Evolutionary conservation across 495 filamentous ascomycete genomes (phyloP).

Genomic region (Lophium mytilinum): DNA sequence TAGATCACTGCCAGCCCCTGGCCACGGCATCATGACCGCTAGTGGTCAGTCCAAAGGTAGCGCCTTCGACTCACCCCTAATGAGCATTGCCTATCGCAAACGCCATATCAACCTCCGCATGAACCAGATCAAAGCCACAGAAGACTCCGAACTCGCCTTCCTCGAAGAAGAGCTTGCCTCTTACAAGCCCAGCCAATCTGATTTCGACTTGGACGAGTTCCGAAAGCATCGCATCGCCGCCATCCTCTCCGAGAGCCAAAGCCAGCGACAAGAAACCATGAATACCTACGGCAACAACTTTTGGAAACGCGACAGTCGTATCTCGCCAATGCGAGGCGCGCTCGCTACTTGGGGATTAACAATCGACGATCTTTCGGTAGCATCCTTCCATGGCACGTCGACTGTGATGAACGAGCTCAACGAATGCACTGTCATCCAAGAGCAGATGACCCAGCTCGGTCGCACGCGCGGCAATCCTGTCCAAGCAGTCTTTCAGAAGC

Average conservation of each 20-base stretch:
- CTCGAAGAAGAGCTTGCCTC: constrained; percentile 78
- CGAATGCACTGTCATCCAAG: constrained; percentile 89
- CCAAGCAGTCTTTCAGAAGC: constrained; percentile 96
- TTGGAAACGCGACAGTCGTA: constrained; percentile 89
- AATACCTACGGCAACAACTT: constrained; percentile 89
- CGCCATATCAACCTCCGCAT: constrained; percentile 84
- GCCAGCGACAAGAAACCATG: constrained; percentile 81
- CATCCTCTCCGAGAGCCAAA: constrained; percentile 72
- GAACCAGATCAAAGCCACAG: constrained; percentile 85
- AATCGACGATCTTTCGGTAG: constrained; percentile 84
- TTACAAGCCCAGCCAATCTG: constrained; percentile 66
- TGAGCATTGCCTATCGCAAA: constrained; percentile 90
- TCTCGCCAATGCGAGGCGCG: constrained; percentile 85
- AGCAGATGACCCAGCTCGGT: constrained; percentile 88
- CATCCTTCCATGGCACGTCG: constrained; percentile 95
- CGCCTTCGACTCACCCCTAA: constrained; percentile 82
- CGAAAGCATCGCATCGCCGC: constrained; percentile 71
- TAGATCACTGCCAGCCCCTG: constrained; percentile 90
- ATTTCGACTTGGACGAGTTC: constrained; percentile 71
- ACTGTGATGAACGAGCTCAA: constrained; percentile 98
- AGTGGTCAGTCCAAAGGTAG: constrained; percentile 69
- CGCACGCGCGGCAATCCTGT: constrained; percentile 89
- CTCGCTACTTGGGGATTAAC: constrained; percentile 96
- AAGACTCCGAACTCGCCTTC: constrained; percentile 84
- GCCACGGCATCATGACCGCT: constrained; percentile 91